Evolutionary conservation across 106 monocot genomes (phyloP).

Genomic region (Dioscorea alata): DNA sequence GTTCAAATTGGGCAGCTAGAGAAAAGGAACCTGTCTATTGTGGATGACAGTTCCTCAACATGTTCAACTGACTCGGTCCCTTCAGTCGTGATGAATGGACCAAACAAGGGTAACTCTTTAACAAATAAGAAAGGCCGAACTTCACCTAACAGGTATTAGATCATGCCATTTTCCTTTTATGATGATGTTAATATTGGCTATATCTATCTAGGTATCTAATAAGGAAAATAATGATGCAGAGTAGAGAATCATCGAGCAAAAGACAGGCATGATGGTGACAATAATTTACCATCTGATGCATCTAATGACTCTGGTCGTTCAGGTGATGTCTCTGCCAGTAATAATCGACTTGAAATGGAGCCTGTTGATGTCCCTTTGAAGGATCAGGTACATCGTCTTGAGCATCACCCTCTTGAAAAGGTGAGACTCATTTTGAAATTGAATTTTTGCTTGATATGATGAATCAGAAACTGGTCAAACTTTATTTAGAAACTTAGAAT

Average conservation of each 20-base stretch:
- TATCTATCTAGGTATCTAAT: background rate
- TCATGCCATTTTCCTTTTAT: background rate
- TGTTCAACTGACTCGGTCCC: slow-evolving; percentile 81
- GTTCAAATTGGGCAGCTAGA: slow-evolving; percentile 35
- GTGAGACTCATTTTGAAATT: slow-evolving; percentile 6
- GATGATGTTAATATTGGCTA: background rate
- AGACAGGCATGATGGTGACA: slow-evolving; percentile 15
- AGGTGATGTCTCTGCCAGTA: slow-evolving; percentile 10
- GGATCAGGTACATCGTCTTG: slow-evolving; percentile 19
- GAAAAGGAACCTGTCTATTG: slow-evolving; percentile 28
- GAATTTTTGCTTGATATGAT: no score
- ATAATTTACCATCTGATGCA: slow-evolving; percentile 21
- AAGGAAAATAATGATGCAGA: slow-evolving; percentile 28
- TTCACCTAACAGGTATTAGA: slow-evolving; percentile 43
- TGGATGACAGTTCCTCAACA: slow-evolving; percentile 90
- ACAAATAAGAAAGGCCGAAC: slow-evolving; percentile 20
- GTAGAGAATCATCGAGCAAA: slow-evolving; percentile 35
- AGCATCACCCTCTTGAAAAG: slow-evolving; percentile 25
- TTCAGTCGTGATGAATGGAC: slow-evolving; percentile 41
- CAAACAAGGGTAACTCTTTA: slow-evolving; percentile 32
- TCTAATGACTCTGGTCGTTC: slow-evolving; percentile 12
- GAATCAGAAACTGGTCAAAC: no score
- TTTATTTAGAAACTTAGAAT: no score
- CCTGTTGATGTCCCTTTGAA: slow-evolving; percentile 9
- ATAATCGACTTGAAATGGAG: slow-evolving; percentile 22